Percentiles rank a stretch among this genome's conserved stretches.
phyloP scores from a whole-genome alignment of 169 alveolate genomes.

The Cryptosporidium ubiquitum region DNA sequence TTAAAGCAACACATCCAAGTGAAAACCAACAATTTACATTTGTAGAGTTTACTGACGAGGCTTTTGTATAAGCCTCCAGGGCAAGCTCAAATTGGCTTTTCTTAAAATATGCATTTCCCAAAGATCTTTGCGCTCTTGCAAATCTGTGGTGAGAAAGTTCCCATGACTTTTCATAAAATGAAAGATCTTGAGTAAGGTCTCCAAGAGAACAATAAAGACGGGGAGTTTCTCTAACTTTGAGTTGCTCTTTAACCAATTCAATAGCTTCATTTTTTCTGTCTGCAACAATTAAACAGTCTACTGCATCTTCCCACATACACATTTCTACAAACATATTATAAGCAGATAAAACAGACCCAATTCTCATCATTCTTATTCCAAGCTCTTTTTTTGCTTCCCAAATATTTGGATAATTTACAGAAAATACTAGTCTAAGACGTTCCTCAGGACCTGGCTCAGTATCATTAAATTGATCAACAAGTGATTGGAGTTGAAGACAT shows the following conservation, averaged over 20 bases:
- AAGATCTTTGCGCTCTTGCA: constrained; percentile 90
- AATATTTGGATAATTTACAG: constrained; percentile 81
- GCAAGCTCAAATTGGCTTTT: constrained; percentile 80
- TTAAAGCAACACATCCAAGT: constrained; percentile 88
- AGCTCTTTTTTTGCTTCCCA: constrained; percentile 82
- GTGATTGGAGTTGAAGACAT: constrained; percentile 83
- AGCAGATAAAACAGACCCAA: constrained; percentile 87
- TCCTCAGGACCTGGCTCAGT: constrained; percentile 79
- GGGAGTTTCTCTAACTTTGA: constrained; percentile 84
- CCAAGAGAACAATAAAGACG: constrained; percentile 90
- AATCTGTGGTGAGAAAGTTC: constrained; percentile 84
- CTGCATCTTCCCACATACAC: constrained; percentile 90
- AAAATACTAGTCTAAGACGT: constrained; percentile 77
- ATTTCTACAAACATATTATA: constrained; percentile 86
- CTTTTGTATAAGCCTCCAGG: constrained; percentile 84
- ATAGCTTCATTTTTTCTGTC: constrained; percentile 85
- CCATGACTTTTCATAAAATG: constrained; percentile 88
- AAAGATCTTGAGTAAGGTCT: constrained; percentile 83
- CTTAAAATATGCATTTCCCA: constrained; percentile 82
- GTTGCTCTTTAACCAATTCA: constrained; percentile 83
- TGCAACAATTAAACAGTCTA: constrained; percentile 87
- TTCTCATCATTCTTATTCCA: constrained; percentile 82
- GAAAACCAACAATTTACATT: constrained; percentile 90
- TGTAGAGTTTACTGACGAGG: constrained; percentile 85
- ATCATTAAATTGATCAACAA: constrained; percentile 86